Conservation (phyloP, 345 rosid genomes). For the Rhizophora mangle region DNA sequence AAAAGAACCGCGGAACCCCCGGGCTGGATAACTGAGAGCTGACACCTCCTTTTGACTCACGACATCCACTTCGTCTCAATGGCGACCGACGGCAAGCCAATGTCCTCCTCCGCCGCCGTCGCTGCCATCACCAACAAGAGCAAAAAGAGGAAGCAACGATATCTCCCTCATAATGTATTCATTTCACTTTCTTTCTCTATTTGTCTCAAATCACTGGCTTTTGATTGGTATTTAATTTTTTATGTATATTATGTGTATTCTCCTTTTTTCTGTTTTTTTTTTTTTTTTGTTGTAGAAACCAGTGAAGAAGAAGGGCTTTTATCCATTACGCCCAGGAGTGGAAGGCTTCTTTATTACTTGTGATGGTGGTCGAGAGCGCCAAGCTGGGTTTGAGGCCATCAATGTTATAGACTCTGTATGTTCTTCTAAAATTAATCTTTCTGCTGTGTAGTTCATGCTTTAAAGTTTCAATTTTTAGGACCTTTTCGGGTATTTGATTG, state of each 20-base stretch:
- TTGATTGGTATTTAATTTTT: not conserved
- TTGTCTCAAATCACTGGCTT: too few relatives aligned
- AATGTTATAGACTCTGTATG: conserved; percentile 2
- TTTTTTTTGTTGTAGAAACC: not conserved
- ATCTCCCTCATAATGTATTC: conserved; percentile 64
- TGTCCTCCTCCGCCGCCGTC: not conserved
- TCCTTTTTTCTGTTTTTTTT: not conserved
- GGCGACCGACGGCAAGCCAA: conserved; percentile 46
- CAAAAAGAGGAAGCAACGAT: conserved; percentile 78
- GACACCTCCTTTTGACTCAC: too few relatives aligned
- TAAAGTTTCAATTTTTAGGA: not conserved
- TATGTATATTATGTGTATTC: too few relatives aligned
- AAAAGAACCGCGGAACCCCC: too few relatives aligned
- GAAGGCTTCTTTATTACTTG: conserved; percentile 1
- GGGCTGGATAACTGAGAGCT: too few relatives aligned
- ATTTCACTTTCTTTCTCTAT: not conserved
- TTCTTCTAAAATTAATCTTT: not conserved
- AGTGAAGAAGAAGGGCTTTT: not conserved
- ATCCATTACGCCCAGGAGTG: not conserved
- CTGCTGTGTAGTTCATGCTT: not conserved
- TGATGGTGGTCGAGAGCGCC: not conserved
- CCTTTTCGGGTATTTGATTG: not conserved
- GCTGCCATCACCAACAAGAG: conserved; percentile 26
- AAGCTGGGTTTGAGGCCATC: not conserved
- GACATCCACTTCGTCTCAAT: conserved; percentile 20